Percentiles rank a stretch among this genome's conserved stretches.
These are phyloP conservation scores for Vigna unguiculata DNA, from an alignment of 306 rosid species.

Conservation along the genomic window DNA sequence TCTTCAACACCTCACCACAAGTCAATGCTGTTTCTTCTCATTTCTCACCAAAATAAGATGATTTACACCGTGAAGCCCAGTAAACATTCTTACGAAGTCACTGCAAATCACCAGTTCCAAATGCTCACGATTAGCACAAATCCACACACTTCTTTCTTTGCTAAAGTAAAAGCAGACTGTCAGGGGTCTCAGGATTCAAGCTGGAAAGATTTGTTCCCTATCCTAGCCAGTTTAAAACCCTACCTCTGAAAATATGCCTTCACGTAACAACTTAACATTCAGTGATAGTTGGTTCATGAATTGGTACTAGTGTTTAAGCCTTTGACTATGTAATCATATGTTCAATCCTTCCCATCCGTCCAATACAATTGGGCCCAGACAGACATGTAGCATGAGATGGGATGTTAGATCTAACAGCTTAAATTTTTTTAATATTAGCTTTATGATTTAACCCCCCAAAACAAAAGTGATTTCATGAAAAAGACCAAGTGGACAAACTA, in stretches of 20 bases:
- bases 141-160: too few species aligned
- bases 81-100: too few species aligned
- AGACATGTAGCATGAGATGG: not conserved
- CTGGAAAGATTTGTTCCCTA: not conserved
- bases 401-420: constrained; percentile 8
- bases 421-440: not conserved
- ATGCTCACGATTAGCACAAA: too few species aligned
- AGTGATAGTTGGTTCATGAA: not conserved
- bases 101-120: too few species aligned
- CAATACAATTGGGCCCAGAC: not conserved
- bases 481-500: constrained; percentile 12
- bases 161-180: too few species aligned
- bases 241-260: not conserved
- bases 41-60: too few species aligned
- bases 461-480: constrained; percentile 3
- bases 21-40: too few species aligned
- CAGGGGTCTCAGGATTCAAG: too few species aligned
- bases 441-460: constrained; percentile 13
- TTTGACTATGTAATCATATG: not conserved
- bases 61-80: too few species aligned
- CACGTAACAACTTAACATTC: not conserved
- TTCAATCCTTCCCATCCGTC: not conserved
- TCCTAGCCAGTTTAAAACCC: constrained; percentile 13
- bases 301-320: not conserved
- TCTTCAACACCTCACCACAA: too few species aligned